Base-by-base conservation (phyloP, 768 basidiomycete species). In the Lactarius tabidus region DNA sequence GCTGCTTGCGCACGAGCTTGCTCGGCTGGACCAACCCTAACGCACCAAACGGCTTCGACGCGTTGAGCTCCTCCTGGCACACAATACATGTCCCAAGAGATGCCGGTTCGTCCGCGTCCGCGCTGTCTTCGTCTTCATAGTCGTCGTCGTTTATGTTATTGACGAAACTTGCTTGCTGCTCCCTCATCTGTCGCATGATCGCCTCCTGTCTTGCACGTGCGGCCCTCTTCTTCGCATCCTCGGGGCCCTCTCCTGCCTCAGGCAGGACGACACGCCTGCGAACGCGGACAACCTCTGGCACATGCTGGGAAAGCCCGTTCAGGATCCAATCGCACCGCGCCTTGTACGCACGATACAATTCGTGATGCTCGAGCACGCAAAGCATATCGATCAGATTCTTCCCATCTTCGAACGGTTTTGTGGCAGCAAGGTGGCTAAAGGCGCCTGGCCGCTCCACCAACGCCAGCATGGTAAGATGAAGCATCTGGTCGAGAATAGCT, bases 71-170 rank as follows among this genome's bases (percentile, higher is more conserved):
- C 73, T 98, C 97, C 73, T 98, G 97, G 70, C 97, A 99, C 12
- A 98, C 95, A 67, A 99, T 98, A 73, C 97, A 99, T n/a, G 89
- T 90, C 2, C 96, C 96, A 65, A 87, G 89, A 15, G 88, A 88
- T 2, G 82, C 73, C 26, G 80, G 72, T 55, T 80, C 78, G 20
- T 81, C 81, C 1, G 75, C 77, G 9, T 81, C 77, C 41, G 78
- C 79, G 6, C 79, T 79, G 7, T 84, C 82, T 1, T 84, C 84
- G 6, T 91, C 91, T 7, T 88, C 88, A 20, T 86, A 85, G 38
- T 89, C 90, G 28, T 85, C 83, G 31, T 82, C 83, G 58, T 91
- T 89, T 64, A 91, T 88, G 69, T 88, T 90, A 72, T 85, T 82
- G 3, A 91, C 86, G 74, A 95, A 93, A 69, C 87, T 90, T 35